phyloP scores from a whole-genome alignment of 768 basidiomycete genomes.

The Hortiboletus flavorubellus region DNA sequence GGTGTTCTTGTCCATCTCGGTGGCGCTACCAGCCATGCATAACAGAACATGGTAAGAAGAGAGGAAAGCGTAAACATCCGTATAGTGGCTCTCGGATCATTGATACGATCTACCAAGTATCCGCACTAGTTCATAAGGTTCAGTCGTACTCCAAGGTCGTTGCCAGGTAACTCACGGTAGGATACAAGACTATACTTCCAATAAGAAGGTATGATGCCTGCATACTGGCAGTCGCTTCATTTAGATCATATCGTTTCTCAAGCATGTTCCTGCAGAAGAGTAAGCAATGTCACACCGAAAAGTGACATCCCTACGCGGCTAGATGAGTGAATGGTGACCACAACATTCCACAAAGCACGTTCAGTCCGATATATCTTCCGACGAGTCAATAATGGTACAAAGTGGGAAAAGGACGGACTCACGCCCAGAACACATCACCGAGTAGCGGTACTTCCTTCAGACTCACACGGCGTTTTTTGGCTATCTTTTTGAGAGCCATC shows the following conservation, averaged over 20 bases:
- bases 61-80: constrained; percentile 59
- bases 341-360: constrained; percentile 69
- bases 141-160: background rate
- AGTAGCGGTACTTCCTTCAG: constrained; percentile 58
- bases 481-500: constrained; percentile 60
- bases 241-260: constrained; percentile 58
- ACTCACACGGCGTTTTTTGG: constrained; percentile 60
- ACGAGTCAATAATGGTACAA: constrained; percentile 3
- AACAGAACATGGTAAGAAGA: constrained; percentile 55
- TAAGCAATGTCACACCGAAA: constrained; percentile 3
- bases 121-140: constrained; percentile 45
- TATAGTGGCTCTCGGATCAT: constrained; percentile 54
- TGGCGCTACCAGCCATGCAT: constrained; percentile 64
- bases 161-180: constrained; percentile 45
- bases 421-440: constrained; percentile 81
- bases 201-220: constrained; percentile 70
- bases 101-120: constrained; percentile 58
- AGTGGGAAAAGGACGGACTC: constrained; percentile 24
- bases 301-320: constrained; percentile 51
- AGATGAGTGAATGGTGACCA: constrained; percentile 81
- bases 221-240: constrained; percentile 57
- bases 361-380: constrained; percentile 67
- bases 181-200: constrained; percentile 68
- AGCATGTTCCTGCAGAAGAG: constrained; percentile 57
- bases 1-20: constrained; percentile 54